Percentiles rank a stretch among this genome's conserved stretches.
Evolutionary conservation across 2,329 filamentous ascomycete genomes (phyloP).

Genomic region (Colletotrichum noveboracense): DNA sequence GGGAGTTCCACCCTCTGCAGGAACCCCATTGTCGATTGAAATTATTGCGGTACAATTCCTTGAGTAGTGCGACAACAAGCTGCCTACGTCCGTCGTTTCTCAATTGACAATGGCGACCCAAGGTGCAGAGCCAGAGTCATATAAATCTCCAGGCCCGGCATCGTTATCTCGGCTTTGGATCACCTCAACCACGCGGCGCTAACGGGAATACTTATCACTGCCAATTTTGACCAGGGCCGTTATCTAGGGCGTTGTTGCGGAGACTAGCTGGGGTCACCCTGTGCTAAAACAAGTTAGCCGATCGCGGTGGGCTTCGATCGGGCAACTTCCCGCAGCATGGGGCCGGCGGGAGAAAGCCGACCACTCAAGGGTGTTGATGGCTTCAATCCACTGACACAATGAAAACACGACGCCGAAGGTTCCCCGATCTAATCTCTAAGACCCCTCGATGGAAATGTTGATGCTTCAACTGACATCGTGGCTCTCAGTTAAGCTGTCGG

Average conservation of each 20-base stretch:
- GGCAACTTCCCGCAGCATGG: not conserved
- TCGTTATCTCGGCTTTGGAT: not conserved
- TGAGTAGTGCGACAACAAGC: not conserved
- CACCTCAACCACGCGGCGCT: not conserved
- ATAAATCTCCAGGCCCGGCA: not conserved
- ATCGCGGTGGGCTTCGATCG: not conserved
- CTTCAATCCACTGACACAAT: not conserved
- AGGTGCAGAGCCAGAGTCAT: not conserved
- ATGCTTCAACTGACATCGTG: not conserved
- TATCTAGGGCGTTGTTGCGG: not conserved
- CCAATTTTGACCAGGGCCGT: not conserved
- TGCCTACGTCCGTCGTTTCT: not conserved
- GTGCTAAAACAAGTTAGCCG: not conserved
- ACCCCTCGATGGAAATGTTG: not conserved
- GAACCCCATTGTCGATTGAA: conserved; percentile 24
- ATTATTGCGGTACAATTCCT: not conserved
- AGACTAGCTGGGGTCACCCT: not conserved
- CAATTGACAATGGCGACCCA: not conserved
- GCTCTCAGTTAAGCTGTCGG: fast-evolving
- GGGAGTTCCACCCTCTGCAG: conserved; percentile 32
- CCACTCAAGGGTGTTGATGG: not conserved
- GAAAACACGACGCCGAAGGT: not conserved
- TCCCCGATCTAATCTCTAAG: not conserved
- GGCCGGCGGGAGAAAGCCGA: not conserved
- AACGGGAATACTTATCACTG: not conserved